Evolutionary conservation across 768 basidiomycete species (phyloP).

Genomic region (Suillus subluteus): DNA sequence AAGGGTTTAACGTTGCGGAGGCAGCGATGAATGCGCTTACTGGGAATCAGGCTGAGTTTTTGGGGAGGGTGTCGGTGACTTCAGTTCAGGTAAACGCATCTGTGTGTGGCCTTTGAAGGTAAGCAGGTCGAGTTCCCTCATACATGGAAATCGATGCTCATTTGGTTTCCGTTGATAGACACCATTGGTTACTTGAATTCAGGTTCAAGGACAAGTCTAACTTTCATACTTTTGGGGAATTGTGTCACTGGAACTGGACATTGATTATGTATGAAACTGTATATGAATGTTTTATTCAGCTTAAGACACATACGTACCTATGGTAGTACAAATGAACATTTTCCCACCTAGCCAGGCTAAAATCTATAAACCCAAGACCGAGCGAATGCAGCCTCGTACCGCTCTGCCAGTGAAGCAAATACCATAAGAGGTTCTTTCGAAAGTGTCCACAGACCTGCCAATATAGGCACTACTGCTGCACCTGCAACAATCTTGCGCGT

Average conservation of each 20-base stretch:
- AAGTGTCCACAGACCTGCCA: slow-evolving; percentile 57
- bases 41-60: slow-evolving; percentile 44
- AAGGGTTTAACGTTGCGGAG: slow-evolving; percentile 52
- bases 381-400: slow-evolving; percentile 56
- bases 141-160: background rate
- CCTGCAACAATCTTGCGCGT: slow-evolving; percentile 36
- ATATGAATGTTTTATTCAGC: background rate
- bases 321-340: background rate
- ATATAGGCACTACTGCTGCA: slow-evolving; percentile 50
- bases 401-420: slow-evolving; percentile 51
- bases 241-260: background rate
- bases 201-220: background rate
- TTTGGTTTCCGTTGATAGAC: background rate
- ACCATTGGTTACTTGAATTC: background rate
- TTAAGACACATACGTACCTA: background rate
- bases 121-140: background rate
- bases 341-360: slow-evolving; percentile 15
- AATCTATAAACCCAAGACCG: slow-evolving; percentile 51
- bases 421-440: slow-evolving; percentile 61
- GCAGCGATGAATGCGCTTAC: slow-evolving; percentile 61
- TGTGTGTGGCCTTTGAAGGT: slow-evolving; percentile 45
- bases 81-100: slow-evolving; percentile 48
- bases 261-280: background rate
- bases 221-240: background rate
- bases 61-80: slow-evolving; percentile 52